These are phyloP conservation scores for Cucumis cinereus DNA, from an alignment of 306 rosid species.

Conservation along the genomic window DNA sequence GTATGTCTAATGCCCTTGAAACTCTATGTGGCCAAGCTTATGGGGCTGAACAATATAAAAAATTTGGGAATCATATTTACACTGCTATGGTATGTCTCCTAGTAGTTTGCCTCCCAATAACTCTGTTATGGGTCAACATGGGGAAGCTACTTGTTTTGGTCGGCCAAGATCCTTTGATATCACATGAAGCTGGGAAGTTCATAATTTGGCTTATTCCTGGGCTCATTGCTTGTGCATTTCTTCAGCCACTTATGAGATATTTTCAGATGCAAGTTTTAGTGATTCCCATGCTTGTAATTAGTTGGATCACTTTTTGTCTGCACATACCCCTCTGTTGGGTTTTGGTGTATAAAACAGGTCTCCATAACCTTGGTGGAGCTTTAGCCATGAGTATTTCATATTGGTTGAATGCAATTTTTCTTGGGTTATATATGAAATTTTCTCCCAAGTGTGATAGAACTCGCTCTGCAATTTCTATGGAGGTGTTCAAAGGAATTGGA, in stretches of 20 bases:
- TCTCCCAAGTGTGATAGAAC: conserved; percentile 26
- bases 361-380: conserved; percentile 56
- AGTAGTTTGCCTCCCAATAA: conserved; percentile 45
- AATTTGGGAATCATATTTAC: conserved; percentile 18
- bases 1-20: conserved; percentile 32
- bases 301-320: conserved; percentile 26
- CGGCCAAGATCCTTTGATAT: conserved; percentile 74
- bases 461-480: conserved; percentile 16
- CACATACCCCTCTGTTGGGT: conserved; percentile 58
- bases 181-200: conserved; percentile 54
- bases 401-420: conserved; percentile 56
- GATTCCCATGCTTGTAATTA: conserved; percentile 41
- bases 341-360: conserved; percentile 45
- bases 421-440: conserved; percentile 34
- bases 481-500: conserved; percentile 36
- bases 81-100: conserved; percentile 33
- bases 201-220: conserved; percentile 53
- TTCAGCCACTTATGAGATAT: conserved; percentile 47
- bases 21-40: conserved; percentile 35
- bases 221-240: conserved; percentile 49
- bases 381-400: conserved; percentile 48
- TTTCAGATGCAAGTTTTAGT: conserved; percentile 62
- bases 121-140: conserved; percentile 47
- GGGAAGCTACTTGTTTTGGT: conserved; percentile 36
- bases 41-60: conserved; percentile 30